A percentile compares a stretch with the other conserved stretches of the same genome.
Evolutionary conservation across 2,329 filamentous ascomycete species (phyloP).

Genomic region (Macroventuria anomochaeta): DNA sequence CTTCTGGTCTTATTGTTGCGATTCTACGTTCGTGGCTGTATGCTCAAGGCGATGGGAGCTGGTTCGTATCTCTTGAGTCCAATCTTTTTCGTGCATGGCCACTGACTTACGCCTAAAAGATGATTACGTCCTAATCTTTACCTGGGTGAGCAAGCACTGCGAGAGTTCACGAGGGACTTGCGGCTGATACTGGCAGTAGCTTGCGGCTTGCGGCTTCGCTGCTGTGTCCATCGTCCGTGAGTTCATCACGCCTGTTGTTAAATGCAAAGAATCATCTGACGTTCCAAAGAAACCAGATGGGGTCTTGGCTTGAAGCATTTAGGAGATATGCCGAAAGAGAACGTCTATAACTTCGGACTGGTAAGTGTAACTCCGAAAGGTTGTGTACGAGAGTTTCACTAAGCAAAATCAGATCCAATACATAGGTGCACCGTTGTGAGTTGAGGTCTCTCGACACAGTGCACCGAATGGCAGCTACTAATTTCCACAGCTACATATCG

Average conservation of each 20-base stretch:
- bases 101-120: conserved; percentile 7
- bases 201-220: conserved; percentile 22
- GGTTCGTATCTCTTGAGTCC: conserved; percentile 10
- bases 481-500: conserved; percentile 17
- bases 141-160: too few relatives aligned
- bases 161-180: too few relatives aligned
- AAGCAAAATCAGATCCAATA: conserved; percentile 24
- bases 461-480: too few relatives aligned
- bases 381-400: too few relatives aligned
- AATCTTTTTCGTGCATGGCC: not conserved
- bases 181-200: too few relatives aligned
- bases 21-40: conserved; percentile 19
- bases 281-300: conserved; percentile 21
- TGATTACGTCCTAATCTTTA: conserved; percentile 18
- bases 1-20: conserved; percentile 14
- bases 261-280: too few relatives aligned
- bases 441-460: too few relatives aligned
- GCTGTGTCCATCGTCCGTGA: conserved; percentile 21
- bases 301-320: conserved; percentile 19
- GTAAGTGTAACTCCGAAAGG: too few relatives aligned
- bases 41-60: conserved; percentile 23
- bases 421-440: conserved; percentile 26
- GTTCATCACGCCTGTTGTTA: too few relatives aligned
- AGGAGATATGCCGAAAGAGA: conserved; percentile 19
- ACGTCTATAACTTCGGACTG: conserved; percentile 24